Conservation (phyloP, 1,284 basidiomycete species). For the Ustilago hordei region DNA sequence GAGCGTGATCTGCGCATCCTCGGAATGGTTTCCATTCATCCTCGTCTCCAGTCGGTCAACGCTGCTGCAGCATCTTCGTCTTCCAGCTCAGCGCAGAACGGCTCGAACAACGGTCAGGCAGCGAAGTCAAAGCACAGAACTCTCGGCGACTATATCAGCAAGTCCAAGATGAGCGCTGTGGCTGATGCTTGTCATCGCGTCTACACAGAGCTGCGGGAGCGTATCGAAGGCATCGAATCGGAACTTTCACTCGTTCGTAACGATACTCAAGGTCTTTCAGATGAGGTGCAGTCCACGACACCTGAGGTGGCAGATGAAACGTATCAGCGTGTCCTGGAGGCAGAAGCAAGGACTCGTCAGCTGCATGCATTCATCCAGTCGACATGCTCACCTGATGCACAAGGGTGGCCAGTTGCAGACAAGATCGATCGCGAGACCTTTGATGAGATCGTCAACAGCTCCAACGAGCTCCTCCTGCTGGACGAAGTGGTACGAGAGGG, state of each 20-base stretch:
- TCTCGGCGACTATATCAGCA: conserved; percentile 63
- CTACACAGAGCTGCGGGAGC: conserved; percentile 47
- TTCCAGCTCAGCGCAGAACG: conserved; percentile 23
- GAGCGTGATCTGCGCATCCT: conserved; percentile 61
- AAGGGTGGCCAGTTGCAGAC: conserved; percentile 64
- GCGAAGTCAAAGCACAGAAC: conserved; percentile 43
- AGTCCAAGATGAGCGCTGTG: conserved; percentile 57
- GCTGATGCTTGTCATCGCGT: conserved; percentile 56
- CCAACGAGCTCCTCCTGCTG: conserved; percentile 55
- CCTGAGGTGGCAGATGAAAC: conserved; percentile 56
- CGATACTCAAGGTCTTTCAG: conserved; percentile 47
- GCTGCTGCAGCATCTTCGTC: conserved; percentile 25
- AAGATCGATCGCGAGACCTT: conserved; percentile 42
- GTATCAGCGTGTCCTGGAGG: conserved; percentile 49
- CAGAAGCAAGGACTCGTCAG: conserved; percentile 36
- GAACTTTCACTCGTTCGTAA: conserved; percentile 47
- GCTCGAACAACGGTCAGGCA: conserved; percentile 18
- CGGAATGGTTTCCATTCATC: conserved; percentile 58
- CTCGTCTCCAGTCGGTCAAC: conserved; percentile 48
- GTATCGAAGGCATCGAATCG: conserved; percentile 39
- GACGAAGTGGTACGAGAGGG: conserved; percentile 58
- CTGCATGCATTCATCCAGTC: conserved; percentile 44
- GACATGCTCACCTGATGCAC: conserved; percentile 54
- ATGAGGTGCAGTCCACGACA: conserved; percentile 57
- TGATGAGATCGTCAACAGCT: conserved; percentile 44